These are phyloP conservation scores for Alternaria solani DNA, from an alignment of 2,329 filamentous ascomycete genomes.

Conservation along the genomic window DNA sequence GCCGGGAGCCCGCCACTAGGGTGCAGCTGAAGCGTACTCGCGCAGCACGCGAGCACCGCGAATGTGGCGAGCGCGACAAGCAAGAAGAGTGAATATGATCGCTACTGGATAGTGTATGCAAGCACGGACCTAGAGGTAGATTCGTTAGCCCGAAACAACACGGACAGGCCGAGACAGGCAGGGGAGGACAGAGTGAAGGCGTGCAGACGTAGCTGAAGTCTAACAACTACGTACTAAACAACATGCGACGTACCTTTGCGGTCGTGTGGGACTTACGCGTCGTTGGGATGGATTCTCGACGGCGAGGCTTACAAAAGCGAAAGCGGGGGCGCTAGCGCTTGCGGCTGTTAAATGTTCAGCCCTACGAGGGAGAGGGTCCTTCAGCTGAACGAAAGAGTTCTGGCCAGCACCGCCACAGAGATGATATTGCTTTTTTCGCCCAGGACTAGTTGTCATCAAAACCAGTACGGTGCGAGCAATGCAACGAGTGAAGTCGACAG, in stretches of 20 bases:
- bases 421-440: slow-evolving; percentile 15
- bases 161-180: slow-evolving; percentile 37
- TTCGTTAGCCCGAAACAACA: slow-evolving; percentile 13
- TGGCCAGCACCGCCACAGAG: slow-evolving; percentile 34
- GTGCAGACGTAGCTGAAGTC: slow-evolving; percentile 11
- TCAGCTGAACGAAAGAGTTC: slow-evolving; percentile 22
- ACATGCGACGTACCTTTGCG: slow-evolving; percentile 22
- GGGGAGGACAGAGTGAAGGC: slow-evolving; percentile 16
- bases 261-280: slow-evolving; percentile 14
- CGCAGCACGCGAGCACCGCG: slow-evolving; percentile 33
- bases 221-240: slow-evolving; percentile 10
- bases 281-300: slow-evolving; percentile 15
- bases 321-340: slow-evolving; percentile 23
- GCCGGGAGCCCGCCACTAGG: slow-evolving; percentile 41
- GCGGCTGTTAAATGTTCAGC: slow-evolving; percentile 13
- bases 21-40: slow-evolving; percentile 47
- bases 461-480: neutral
- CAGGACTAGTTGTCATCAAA: slow-evolving; percentile 11
- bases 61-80: slow-evolving; percentile 40
- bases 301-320: slow-evolving; percentile 28
- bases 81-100: slow-evolving; percentile 15
- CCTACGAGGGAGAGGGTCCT: slow-evolving; percentile 13
- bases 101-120: slow-evolving; percentile 29
- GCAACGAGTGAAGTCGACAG: slow-evolving; percentile 11
- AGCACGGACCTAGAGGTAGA: slow-evolving; percentile 28